These are phyloP conservation scores for Agarophyton chilense DNA, from an alignment of 23 red algal genomes.

Conservation along the genomic window DNA sequence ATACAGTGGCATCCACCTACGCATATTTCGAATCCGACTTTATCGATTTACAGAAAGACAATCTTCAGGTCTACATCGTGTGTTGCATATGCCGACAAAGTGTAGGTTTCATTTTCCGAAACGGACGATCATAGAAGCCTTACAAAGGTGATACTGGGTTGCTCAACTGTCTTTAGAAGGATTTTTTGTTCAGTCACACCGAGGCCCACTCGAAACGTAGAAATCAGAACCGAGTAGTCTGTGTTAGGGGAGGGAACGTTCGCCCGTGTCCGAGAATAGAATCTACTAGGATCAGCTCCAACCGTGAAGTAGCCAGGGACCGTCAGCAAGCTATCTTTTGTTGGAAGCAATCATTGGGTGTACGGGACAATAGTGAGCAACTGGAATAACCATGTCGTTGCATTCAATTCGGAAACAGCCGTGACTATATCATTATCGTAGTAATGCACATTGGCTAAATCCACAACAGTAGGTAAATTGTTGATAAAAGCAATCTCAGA, in stretches of 20 bases:
- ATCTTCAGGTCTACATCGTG: slow-evolving; percentile 72
- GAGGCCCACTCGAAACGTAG: slow-evolving; percentile 28
- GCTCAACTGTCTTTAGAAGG: slow-evolving; percentile 38
- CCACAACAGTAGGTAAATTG: slow-evolving; percentile 45
- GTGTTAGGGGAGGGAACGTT: slow-evolving; percentile 43
- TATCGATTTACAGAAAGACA: slow-evolving; percentile 58
- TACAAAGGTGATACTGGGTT: slow-evolving; percentile 32
- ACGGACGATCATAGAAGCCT: slow-evolving; percentile 24
- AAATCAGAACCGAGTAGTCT: slow-evolving; percentile 43
- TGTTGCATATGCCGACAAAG: slow-evolving; percentile 49
- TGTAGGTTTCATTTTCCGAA: slow-evolving; percentile 35
- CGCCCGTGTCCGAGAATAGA: slow-evolving; percentile 4
- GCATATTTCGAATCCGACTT: slow-evolving; percentile 50
- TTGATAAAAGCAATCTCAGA: slow-evolving; percentile 32
- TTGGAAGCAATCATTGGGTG: slow-evolving; percentile 5
- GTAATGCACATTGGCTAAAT: slow-evolving; percentile 47
- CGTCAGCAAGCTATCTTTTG: slow-evolving; percentile 14
- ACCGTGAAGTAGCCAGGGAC: slow-evolving; percentile 34
- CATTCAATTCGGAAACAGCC: slow-evolving; percentile 31
- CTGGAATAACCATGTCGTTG: slow-evolving; percentile 59
- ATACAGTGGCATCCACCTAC: slow-evolving; percentile 54
- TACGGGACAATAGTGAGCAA: slow-evolving; percentile 5
- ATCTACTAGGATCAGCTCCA: slow-evolving; percentile 13
- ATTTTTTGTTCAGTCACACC: slow-evolving; percentile 42
- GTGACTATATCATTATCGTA: slow-evolving; percentile 62